Base-by-base conservation (phyloP, 2,329 filamentous ascomycete species). In the Sphaerulina vaccinii region DNA sequence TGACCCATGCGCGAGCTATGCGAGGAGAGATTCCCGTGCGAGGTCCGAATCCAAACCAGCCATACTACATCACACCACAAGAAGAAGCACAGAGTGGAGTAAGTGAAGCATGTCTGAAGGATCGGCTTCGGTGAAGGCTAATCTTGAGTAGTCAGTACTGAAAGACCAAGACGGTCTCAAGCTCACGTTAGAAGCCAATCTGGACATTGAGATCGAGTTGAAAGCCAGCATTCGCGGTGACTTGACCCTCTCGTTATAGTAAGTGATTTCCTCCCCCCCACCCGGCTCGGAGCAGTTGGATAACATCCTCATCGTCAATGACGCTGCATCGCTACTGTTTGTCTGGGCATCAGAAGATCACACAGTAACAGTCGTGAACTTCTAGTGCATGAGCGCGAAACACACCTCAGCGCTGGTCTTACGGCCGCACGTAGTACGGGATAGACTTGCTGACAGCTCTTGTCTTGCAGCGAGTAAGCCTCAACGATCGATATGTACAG, bases 191-290 rank as follows among this genome's bases (percentile, higher is more conserved):
- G 88, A 91, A 66, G 74, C 90, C 49, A 90, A 91, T 70, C 75
- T 93, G 51, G 88, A 93, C 60, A 79, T 93, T 43, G 88, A 93
- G 70, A 88, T 93, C 56, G 86, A 90, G 63, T 79, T 93, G 55
- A 93, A 93, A 77, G 88, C 88, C 16, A 85, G 86, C 70, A 90
- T 93, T 59, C 84, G 90, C 63, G 90, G 90, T 65, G 90, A 95
- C 73, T 73, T 95, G 58, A 90, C 88, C 27, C 71, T 93, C 59
- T 86, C 84, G 58, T 77, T 93, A 65, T 82, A 87, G 86, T 89
- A 79, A 76, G 82, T 84, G 3, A 6, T 5, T 35, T 5, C 16
- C 29, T 19, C 9, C 7, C 19, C 32, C 33, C 19, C 23, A 7
- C 16, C 16, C 7, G 27, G 23, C 29, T 29, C 13, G 40, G 32